Conservation (phyloP, 2,329 filamentous ascomycete species). For the Triangularia setosa region DNA sequence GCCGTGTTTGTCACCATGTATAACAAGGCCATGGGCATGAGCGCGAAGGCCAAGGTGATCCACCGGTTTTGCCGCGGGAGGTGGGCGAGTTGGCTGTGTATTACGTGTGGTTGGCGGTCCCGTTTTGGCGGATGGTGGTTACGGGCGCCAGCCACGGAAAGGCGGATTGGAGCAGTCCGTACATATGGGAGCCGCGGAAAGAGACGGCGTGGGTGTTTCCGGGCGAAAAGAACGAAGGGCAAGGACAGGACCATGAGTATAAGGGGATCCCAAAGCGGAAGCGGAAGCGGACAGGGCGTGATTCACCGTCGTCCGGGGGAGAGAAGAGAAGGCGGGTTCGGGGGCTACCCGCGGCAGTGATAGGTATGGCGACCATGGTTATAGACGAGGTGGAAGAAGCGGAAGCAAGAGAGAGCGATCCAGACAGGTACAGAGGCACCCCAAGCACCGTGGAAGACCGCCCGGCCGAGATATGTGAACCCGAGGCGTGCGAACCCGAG, state of each 20-base stretch:
- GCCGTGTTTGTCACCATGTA: constrained; percentile 24
- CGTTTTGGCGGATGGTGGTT: constrained; percentile 11
- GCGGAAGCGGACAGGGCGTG: neutral
- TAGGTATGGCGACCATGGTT: neutral
- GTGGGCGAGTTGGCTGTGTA: constrained; percentile 26
- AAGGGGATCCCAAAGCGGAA: no score
- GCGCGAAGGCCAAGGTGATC: constrained; percentile 26
- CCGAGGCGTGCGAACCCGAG: constrained; percentile 1
- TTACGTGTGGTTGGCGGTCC: constrained; percentile 28
- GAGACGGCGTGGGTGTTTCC: constrained; percentile 1
- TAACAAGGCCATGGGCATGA: constrained; percentile 24
- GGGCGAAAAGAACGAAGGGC: neutral
- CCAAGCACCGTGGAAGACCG: neutral
- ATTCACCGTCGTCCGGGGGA: neutral
- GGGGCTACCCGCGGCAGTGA: neutral
- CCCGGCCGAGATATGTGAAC: neutral
- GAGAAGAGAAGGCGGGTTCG: neutral
- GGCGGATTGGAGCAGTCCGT: constrained; percentile 5
- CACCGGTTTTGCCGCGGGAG: constrained; percentile 26
- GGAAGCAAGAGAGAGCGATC: neutral
- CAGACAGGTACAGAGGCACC: neutral
- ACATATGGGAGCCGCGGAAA: constrained; percentile 8
- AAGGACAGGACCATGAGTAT: neutral
- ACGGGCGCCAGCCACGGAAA: neutral
- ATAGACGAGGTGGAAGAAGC: neutral